Evolutionary conservation across 2,329 filamentous ascomycete genomes (phyloP).

Genomic region (Neophaeococcomyces aloes): DNA sequence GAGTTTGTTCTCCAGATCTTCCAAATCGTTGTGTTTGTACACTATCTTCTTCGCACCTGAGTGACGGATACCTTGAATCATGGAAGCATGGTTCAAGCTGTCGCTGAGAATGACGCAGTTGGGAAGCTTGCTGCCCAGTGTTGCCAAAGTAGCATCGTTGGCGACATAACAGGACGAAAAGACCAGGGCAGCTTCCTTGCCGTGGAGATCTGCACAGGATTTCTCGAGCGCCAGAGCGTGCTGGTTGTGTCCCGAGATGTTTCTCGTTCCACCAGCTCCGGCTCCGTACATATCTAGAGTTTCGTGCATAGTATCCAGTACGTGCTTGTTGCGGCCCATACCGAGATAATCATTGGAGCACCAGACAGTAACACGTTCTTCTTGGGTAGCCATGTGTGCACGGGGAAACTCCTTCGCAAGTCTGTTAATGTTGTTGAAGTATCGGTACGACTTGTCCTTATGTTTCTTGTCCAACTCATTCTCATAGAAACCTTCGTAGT

Average conservation of each 20-base stretch:
- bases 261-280: constrained; percentile 87
- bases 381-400: constrained; percentile 74
- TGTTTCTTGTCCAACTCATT: constrained; percentile 94
- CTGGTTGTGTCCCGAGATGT: constrained; percentile 95
- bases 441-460: constrained; percentile 98
- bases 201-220: constrained; percentile 75
- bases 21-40: constrained; percentile 97
- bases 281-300: constrained; percentile 91
- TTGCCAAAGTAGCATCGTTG: constrained; percentile 93
- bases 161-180: constrained; percentile 98
- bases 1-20: constrained; percentile 82
- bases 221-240: constrained; percentile 79
- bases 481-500: constrained; percentile 85
- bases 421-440: constrained; percentile 99
- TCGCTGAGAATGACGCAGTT: constrained; percentile 97
- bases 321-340: constrained; percentile 84
- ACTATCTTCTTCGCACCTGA: constrained; percentile 95
- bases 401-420: constrained; percentile 91
- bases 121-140: constrained; percentile 90
- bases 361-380: constrained; percentile 92
- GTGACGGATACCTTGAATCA: constrained; percentile 98
- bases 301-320: constrained; percentile 85
- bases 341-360: constrained; percentile 98
- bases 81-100: constrained; percentile 93
- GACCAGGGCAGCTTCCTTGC: constrained; percentile 83